Evolutionary conservation across 768 basidiomycete genomes (phyloP).

Genomic region (Leucocoprinus birnbaumii): DNA sequence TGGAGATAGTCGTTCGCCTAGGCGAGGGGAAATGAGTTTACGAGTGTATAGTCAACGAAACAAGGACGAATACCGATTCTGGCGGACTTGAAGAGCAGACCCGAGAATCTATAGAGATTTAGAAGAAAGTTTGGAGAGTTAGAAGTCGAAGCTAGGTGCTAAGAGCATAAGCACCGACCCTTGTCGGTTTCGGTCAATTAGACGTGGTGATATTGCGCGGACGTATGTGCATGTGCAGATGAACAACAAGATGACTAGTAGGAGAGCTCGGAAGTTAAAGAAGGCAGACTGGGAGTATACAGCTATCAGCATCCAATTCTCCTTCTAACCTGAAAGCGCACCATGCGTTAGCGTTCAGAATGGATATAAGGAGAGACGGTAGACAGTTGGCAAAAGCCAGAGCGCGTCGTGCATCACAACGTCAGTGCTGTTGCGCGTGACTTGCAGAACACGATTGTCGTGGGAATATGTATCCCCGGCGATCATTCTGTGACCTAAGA

Average conservation of each 20-base stretch:
- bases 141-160: neutral
- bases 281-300: constrained; percentile 71
- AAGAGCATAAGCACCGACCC: constrained; percentile 56
- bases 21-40: neutral
- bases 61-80: constrained; percentile 66
- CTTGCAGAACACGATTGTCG: constrained; percentile 1
- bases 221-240: constrained; percentile 98
- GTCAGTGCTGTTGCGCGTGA: neutral
- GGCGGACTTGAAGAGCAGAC: constrained; percentile 93
- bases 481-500: no score
- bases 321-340: no score
- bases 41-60: neutral
- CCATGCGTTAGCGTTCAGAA: no score
- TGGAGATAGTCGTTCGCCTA: constrained; percentile 94
- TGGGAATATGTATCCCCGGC: neutral
- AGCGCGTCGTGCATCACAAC: neutral
- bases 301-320: no score
- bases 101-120: constrained; percentile 63
- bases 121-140: neutral
- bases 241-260: constrained; percentile 88
- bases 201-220: constrained; percentile 82
- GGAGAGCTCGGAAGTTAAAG: constrained; percentile 96
- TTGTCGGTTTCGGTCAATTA: constrained; percentile 92
- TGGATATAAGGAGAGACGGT: no score
- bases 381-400: neutral